Evolutionary conservation across 495 filamentous ascomycete genomes (phyloP).

Genomic region (Friedmanniomyces endolithicus): DNA sequence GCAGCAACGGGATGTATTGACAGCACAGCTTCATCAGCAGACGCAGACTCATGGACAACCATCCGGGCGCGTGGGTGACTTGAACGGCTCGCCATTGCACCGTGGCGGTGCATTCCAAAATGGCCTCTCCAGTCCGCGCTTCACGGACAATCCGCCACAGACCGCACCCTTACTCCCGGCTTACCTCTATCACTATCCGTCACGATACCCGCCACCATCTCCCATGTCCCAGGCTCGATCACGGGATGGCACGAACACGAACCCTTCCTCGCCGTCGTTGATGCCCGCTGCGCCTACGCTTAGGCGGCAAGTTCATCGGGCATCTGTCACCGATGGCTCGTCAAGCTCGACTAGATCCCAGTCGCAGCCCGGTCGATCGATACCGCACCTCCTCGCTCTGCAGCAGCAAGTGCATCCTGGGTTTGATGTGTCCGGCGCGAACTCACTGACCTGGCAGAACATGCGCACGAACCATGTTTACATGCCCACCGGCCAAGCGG

Average conservation of each 20-base stretch:
- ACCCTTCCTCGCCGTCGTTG: constrained; percentile 53
- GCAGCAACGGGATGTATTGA: constrained; percentile 51
- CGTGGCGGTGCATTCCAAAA: constrained; percentile 20
- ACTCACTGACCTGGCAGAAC: constrained; percentile 13
- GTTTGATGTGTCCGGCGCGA: constrained; percentile 20
- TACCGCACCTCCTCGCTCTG: constrained; percentile 34
- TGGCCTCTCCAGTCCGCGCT: constrained; percentile 32
- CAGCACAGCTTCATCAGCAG: constrained; percentile 33
- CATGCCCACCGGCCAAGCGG: neutral
- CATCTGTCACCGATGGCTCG: constrained; percentile 42
- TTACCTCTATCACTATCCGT: constrained; percentile 39
- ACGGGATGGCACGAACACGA: constrained; percentile 36
- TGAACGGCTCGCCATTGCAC: constrained; percentile 26
- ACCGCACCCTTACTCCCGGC: constrained; percentile 36
- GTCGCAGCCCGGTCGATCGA: constrained; percentile 50
- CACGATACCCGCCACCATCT: constrained; percentile 37
- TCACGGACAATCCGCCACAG: constrained; percentile 37
- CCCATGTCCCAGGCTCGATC: constrained; percentile 31
- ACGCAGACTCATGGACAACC: neutral
- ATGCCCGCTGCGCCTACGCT: constrained; percentile 41
- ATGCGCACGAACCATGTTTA: constrained; percentile 1
- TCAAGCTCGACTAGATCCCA: constrained; percentile 47
- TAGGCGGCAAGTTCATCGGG: constrained; percentile 44
- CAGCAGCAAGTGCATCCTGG: constrained; percentile 26
- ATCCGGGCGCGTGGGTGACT: constrained; percentile 4